phyloP scores from a whole-genome alignment of 345 rosid species.

The Syzygium oleosum region DNA sequence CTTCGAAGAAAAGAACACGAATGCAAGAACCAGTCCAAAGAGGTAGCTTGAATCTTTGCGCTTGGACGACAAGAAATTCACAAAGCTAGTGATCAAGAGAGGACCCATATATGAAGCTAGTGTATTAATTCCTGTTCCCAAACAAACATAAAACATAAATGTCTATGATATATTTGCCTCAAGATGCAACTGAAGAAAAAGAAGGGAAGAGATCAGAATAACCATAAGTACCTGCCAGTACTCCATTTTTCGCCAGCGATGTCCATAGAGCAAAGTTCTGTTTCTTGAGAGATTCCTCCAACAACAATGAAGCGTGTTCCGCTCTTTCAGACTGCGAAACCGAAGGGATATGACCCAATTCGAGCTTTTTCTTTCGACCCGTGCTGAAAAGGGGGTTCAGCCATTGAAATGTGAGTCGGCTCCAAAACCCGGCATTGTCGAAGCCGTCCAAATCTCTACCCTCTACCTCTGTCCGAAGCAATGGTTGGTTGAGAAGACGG shows the following conservation, averaged over 20 bases:
- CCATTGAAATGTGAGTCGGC: conserved; percentile 42
- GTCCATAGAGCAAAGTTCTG: conserved; percentile 31
- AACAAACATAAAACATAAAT: background rate
- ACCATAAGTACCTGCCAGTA: conserved; percentile 40
- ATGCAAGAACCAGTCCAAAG: conserved; percentile 40
- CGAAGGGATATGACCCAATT: conserved; percentile 34
- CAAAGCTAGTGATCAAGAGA: conserved; percentile 48
- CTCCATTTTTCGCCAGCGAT: conserved; percentile 40
- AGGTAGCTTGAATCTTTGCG: conserved; percentile 18
- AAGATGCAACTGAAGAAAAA: background rate
- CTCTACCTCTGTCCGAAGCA: conserved; percentile 14
- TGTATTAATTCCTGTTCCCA: conserved; percentile 34
- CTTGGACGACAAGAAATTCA: conserved; percentile 33
- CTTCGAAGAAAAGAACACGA: conserved; percentile 49
- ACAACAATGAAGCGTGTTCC: conserved; percentile 27
- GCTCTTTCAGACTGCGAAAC: conserved; percentile 56
- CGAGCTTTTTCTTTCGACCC: conserved; percentile 35
- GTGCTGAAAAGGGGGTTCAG: conserved; percentile 38
- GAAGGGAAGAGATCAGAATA: background rate
- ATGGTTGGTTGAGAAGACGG: conserved; percentile 15
- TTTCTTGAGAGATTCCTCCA: conserved; percentile 37
- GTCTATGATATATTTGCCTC: background rate
- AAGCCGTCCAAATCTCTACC: conserved; percentile 5
- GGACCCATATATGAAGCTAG: conserved; percentile 56
- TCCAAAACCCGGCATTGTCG: conserved; percentile 32